Base-by-base conservation (phyloP, 31 red algal genomes). In the Asparagopsis taxiformis region DNA sequence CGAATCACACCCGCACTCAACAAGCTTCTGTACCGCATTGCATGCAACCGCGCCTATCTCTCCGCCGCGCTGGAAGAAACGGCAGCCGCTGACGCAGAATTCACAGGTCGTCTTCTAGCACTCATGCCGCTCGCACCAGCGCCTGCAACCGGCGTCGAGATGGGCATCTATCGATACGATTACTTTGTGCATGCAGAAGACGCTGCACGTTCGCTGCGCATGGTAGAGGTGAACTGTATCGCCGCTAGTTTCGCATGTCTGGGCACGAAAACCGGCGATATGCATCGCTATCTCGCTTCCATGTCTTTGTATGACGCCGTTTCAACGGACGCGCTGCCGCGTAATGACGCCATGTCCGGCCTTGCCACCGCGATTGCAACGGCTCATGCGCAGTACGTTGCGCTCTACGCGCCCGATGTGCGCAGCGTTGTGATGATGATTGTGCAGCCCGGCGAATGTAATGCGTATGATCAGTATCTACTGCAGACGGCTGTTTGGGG, bases 201-300 rank as follows among this genome's bases (percentile, higher is more conserved):
- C 6, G 62, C 21, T 16, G 19, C n/a, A 29, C 44, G 55, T 31
- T 25, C 28, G 1, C 19, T 84, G 15, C 59, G 61, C 37, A 83
- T 82, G 62, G 88, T 99, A 20, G 96, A 99, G 80, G 66, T 99
- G 38, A 99, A 99, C 54, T 87, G 79, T 24, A 94, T 99, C 11
- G 91, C 96, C 37, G 55, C 85, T 24, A 72, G 65, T 21, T 99
- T 94, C 61, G 91, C 63, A n/a, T 82, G 78, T 51, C 68, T 99
- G 15, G 80, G 79, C 26, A 68, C 86, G 3, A 56, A 54, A 26
- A 67, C 64, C 0, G 50, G 5, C 30, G 52, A 25, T 20, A 58
- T 83, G 70, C 77, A 82, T 48, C 61, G 58, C 10, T 61, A 67
- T 28, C 8, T 77, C 0, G 72, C 60, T 36, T 32, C 49, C 0